Evolutionary conservation across 1,284 basidiomycete species (phyloP).

Genomic region (Takashimella koratensis): DNA sequence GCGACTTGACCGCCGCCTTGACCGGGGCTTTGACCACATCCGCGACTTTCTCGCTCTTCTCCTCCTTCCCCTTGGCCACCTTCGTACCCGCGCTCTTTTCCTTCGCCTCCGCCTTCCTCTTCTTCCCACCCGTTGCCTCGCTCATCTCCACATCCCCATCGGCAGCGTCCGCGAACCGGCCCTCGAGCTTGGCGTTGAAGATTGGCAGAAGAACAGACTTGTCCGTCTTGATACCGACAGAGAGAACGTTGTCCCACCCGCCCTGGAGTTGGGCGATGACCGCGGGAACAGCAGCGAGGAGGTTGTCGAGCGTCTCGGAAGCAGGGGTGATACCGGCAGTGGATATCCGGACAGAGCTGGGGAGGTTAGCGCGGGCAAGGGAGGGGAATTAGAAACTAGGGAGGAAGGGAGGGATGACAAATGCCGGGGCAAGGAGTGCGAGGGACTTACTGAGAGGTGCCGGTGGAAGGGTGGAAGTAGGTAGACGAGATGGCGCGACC

Average conservation of each 20-base stretch:
- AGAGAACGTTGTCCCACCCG: conserved; percentile 89
- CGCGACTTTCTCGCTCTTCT: conserved; percentile 4
- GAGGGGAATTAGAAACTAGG: no score
- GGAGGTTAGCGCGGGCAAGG: not conserved
- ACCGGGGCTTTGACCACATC: conserved; percentile 1
- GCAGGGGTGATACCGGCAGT: conserved; percentile 64
- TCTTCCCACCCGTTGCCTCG: not conserved
- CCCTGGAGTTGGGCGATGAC: conserved; percentile 66
- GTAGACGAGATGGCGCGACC: conserved; percentile 87
- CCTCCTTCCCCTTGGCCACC: conserved; percentile 14
- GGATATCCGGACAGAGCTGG: conserved; percentile 79
- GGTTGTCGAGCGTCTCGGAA: conserved; percentile 70
- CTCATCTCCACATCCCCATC: conserved; percentile 13
- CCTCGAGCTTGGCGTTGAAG: conserved; percentile 67
- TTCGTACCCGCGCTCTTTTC: conserved; percentile 11
- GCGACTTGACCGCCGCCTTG: conserved; percentile 3
- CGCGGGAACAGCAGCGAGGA: conserved; percentile 73
- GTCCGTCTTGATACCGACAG: conserved; percentile 86
- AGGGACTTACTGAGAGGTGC: conserved; percentile 75
- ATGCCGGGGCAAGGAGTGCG: not conserved
- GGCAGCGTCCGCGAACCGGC: conserved; percentile 35
- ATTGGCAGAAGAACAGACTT: conserved; percentile 81
- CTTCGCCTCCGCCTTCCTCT: conserved; percentile 1
- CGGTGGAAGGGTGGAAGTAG: conserved; percentile 87
- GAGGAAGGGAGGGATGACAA: not conserved